Base-by-base conservation (phyloP, 805 yeast genomes). In the Ogataea wickerhamii region DNA sequence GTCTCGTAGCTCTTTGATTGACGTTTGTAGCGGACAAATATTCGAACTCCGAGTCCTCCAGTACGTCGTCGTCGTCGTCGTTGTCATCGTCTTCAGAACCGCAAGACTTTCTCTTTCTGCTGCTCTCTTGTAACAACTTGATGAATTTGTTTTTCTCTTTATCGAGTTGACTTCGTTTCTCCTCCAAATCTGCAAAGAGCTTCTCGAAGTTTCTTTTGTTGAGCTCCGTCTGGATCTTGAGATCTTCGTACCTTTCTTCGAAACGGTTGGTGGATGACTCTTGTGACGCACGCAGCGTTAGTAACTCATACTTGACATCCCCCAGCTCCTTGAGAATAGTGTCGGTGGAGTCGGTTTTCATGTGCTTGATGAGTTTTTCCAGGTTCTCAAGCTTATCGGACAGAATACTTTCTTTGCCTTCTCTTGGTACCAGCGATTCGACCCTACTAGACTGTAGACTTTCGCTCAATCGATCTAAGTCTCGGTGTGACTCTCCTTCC, bases 211-310 rank as follows among this genome's bases (percentile, higher is more conserved):
- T 51, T 20, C 56, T 42, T 30, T 47, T 40, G 27, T 46, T 51
- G 14, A 51, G 36, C 32, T 58, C 59, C 17, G 49, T 45, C 51
- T 82, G 82, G 54, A 71, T 70, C 49, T 73, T 78, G 52, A 82
- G 64, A 56, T 77, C 78, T 47, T 77, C 75, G 59, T 81, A 73
- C 54, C 80, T 87, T 40, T 74, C 72, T 55, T 85, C 91, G 57
- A 82, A 78, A 36, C 73, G 66, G 55, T 85, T 82, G 18, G 82
- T 79, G 45, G 71, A 67, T 18, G 80, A 74, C n/a, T 60, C 63
- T 36, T 59, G 61, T 13, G 52, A 47, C 11, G 49, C 48, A 14
- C 52, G 46, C 34, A 60, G 36, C 4, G 38, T 36, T 6, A 49
- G 28, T 18, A 55, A 36, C 28, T 56, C 60, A 17, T 45, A 46